A percentile compares a stretch with the other conserved stretches of the same genome.
Evolutionary conservation across 495 filamentous ascomycete genomes (phyloP).

Genomic region (Oleoguttula mirabilis): DNA sequence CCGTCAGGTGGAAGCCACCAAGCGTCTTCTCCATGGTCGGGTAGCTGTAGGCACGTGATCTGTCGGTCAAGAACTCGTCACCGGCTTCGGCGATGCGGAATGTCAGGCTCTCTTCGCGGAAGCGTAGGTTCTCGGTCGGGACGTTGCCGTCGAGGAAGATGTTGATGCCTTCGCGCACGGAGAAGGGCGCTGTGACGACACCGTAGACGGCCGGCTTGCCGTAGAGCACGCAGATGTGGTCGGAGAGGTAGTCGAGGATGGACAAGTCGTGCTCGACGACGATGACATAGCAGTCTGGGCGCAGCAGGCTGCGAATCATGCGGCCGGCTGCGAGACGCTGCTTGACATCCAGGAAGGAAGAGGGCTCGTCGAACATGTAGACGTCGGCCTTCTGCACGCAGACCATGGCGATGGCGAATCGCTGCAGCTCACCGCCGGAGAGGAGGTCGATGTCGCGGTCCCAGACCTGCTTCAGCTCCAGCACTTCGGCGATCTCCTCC

Average conservation of each 20-base stretch:
- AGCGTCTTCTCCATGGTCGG: slow-evolving; percentile 89
- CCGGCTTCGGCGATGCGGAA: slow-evolving; percentile 90
- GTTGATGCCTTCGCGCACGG: slow-evolving; percentile 98
- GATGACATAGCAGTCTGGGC: slow-evolving; percentile 88
- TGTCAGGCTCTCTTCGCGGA: slow-evolving; percentile 90
- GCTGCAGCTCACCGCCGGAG: slow-evolving; percentile 93
- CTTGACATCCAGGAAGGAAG: slow-evolving; percentile 96
- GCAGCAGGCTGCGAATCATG: slow-evolving; percentile 78
- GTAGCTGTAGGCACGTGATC: slow-evolving; percentile 71
- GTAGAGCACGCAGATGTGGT: slow-evolving; percentile 95
- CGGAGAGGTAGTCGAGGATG: slow-evolving; percentile 93
- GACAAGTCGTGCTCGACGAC: slow-evolving; percentile 98
- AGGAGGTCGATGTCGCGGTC: slow-evolving; percentile 79
- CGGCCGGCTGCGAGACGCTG: slow-evolving; percentile 86
- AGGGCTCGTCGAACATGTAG: slow-evolving; percentile 99
- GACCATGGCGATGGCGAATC: slow-evolving; percentile 89
- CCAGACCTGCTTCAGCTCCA: slow-evolving; percentile 76
- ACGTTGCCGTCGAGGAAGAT: slow-evolving; percentile 98
- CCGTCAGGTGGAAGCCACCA: slow-evolving; percentile 70
- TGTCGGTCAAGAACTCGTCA: slow-evolving; percentile 82
- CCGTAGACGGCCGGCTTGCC: slow-evolving; percentile 90
- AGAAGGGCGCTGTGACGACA: slow-evolving; percentile 93
- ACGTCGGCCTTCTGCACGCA: slow-evolving; percentile 96
- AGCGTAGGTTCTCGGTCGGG: slow-evolving; percentile 94
- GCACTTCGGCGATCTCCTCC: slow-evolving; percentile 68